Evolutionary conservation across 2,329 filamentous ascomycete species (phyloP), one percentile per base, ranked within the genome.

Genomic region (Talaromyces sp.): DNA sequence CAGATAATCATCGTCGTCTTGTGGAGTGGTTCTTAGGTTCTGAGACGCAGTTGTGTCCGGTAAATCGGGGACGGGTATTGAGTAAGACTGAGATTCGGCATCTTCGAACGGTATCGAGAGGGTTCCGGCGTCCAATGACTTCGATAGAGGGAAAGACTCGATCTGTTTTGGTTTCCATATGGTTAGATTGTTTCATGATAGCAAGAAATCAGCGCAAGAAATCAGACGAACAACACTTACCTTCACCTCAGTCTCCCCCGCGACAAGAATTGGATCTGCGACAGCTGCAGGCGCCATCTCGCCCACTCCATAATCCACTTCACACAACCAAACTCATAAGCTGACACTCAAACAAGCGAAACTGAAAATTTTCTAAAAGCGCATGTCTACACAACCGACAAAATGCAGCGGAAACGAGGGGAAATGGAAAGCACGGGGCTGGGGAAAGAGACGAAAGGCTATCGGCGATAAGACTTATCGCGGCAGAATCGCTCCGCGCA

Each of bases 1-100:
- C 27, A 76, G 69, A 52, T 71, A 75, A 11, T 65, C 57, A 4
- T 25, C 49, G 4, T 47, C 49, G 4, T 47, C 19, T 6, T 27
- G 32, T 19, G 47, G 27, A 66, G 19, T 17, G 68, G 65, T 47
- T 63, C 62, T 15, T 49, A 15, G 52, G 51, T 13, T 32, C 30
- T 39, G 42, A n/a, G 22, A 52, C 52, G 1, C 28, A 17, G 32
- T 52, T 19, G n/a, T 57, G 55, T 13, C 55, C 32, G 10, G 60
- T 22, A 52, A 44, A 4, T 39, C 30, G 36, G 39, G 32, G 22
- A 32, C 25, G 19, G 36, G 22, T 42, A 22, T 17, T 30, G 49
- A 27, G 49, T 28, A 53, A n/a, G 49, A 7, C n/a, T 17, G 49
- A 53, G 28, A 30, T 30, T 9, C 17, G 13, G 25, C 19, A 27